Conservation (phyloP, 1,139 yeast species). For the Pneumocystis sp. region DNA sequence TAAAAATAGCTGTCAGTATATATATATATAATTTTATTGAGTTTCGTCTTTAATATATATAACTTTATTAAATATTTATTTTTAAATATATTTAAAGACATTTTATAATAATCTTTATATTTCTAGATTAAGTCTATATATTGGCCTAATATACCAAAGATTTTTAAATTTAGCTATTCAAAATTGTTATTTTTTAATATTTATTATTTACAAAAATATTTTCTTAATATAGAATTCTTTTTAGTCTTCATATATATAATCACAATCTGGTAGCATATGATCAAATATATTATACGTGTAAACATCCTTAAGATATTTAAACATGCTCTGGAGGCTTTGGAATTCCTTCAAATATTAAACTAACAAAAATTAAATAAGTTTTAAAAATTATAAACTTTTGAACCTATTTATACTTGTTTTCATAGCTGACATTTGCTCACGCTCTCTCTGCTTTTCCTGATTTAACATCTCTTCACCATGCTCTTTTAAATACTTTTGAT, state of each 20-base stretch:
- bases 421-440: slow-evolving; percentile 30
- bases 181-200: background rate
- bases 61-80: background rate
- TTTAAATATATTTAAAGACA: no score
- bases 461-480: slow-evolving; percentile 76
- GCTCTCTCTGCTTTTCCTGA: slow-evolving; percentile 63
- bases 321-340: background rate
- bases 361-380: background rate
- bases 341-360: background rate
- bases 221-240: background rate
- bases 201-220: background rate
- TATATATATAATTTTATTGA: background rate
- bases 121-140: background rate
- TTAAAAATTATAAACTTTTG: background rate
- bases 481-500: slow-evolving; percentile 70
- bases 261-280: background rate
- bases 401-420: slow-evolving; percentile 1
- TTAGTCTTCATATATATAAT: background rate
- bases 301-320: background rate
- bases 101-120: background rate
- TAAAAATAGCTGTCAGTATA: no score
- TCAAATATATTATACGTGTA: background rate
- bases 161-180: background rate
- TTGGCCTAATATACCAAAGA: background rate
- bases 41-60: background rate